phyloP scores from a whole-genome alignment of 2,329 filamentous ascomycete genomes.

The Colletotrichum tamarilloi region DNA sequence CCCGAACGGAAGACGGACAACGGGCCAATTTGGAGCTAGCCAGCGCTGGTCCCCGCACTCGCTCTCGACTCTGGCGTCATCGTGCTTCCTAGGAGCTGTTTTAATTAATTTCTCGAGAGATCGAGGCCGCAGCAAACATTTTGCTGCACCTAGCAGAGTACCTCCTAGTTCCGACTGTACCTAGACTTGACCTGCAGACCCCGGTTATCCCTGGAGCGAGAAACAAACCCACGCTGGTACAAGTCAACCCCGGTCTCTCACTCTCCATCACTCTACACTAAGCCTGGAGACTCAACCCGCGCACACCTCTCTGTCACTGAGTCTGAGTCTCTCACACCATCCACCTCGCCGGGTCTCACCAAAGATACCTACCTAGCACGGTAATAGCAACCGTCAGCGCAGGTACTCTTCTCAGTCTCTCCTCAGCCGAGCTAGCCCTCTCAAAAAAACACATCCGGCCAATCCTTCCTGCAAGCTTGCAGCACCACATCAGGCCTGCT shows the following conservation, averaged over 20 bases:
- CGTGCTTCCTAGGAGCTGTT: slow-evolving; percentile 28
- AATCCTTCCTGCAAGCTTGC: slow-evolving; percentile 20
- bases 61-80: slow-evolving; percentile 32
- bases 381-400: slow-evolving; percentile 15
- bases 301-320: neutral
- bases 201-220: slow-evolving; percentile 23
- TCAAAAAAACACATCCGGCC: slow-evolving; percentile 20
- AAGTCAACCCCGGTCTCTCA: slow-evolving; percentile 7
- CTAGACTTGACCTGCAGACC: neutral
- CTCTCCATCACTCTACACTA: neutral
- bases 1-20: slow-evolving; percentile 7
- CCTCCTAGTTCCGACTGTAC: neutral
- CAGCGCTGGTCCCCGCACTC: slow-evolving; percentile 20
- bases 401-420: neutral
- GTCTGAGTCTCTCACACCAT: slow-evolving; percentile 3
- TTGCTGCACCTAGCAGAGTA: neutral
- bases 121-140: slow-evolving; percentile 10
- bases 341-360: slow-evolving; percentile 4
- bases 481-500: slow-evolving; percentile 10
- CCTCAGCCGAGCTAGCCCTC: slow-evolving; percentile 24
- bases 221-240: slow-evolving; percentile 8
- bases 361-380: slow-evolving; percentile 17
- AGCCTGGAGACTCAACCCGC: no score
- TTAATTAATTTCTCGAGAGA: slow-evolving; percentile 14
- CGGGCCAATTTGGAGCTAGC: slow-evolving; percentile 1